Evolutionary conservation across 2,329 filamentous ascomycete species (phyloP).

Genomic region (Anthostomella pinea): DNA sequence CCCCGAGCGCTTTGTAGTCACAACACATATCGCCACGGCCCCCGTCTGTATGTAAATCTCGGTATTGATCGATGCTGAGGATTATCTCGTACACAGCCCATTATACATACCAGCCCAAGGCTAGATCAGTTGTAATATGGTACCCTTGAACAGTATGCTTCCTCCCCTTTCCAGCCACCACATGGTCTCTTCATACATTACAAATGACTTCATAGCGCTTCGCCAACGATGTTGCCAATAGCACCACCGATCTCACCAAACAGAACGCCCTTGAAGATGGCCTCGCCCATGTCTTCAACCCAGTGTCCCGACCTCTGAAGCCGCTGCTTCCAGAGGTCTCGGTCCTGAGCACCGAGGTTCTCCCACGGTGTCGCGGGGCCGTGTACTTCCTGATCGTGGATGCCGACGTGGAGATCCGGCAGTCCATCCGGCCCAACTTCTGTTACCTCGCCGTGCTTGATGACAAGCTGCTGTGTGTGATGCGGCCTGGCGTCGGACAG

Average conservation of each 20-base stretch:
- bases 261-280: conserved; percentile 71
- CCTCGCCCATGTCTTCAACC: conserved; percentile 75
- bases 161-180: too few species aligned
- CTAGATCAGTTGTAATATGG: too few species aligned
- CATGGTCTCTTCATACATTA: too few species aligned
- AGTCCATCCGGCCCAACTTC: conserved; percentile 23
- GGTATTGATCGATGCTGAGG: conserved; percentile 2
- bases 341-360: conserved; percentile 61
- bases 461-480: conserved; percentile 37
- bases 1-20: too few species aligned
- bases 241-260: conserved; percentile 69
- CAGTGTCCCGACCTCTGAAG: conserved; percentile 72
- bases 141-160: too few species aligned
- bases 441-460: conserved; percentile 30
- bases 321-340: conserved; percentile 65
- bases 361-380: conserved; percentile 65
- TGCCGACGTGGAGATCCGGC: conserved; percentile 37
- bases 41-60: conserved; percentile 9
- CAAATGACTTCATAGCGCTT: conserved; percentile 29
- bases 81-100: conserved; percentile 14
- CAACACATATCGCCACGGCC: too few species aligned
- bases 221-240: conserved; percentile 52
- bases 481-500: conserved; percentile 32
- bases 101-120: conserved; percentile 25
- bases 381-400: conserved; percentile 47